Conservation (phyloP, 192 early-diverging fungal species). For the Linnemannia schmuckeri region DNA sequence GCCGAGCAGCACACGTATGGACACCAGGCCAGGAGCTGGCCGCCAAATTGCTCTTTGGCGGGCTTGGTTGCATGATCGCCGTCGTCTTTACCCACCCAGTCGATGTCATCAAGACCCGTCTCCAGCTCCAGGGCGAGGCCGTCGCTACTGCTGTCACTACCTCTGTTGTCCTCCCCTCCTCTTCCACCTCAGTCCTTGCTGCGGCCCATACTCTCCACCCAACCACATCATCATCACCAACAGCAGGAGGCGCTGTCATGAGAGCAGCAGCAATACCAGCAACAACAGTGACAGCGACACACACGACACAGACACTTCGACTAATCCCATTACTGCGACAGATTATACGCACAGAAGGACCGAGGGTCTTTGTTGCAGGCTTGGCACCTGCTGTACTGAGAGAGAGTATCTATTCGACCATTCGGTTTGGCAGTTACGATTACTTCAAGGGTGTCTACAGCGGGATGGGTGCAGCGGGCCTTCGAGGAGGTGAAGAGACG, state of each 20-base stretch:
- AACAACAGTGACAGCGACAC: not conserved
- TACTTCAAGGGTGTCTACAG: constrained; percentile 49
- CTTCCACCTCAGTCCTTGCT: not conserved
- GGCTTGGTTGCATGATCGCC: constrained; percentile 46
- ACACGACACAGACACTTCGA: constrained; percentile 15
- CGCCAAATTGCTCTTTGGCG: constrained; percentile 51
- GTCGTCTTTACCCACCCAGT: constrained; percentile 54
- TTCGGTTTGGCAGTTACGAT: constrained; percentile 56
- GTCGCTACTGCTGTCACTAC: not conserved
- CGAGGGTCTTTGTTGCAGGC: constrained; percentile 45
- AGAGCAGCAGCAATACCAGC: not conserved
- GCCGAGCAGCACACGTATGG: constrained; percentile 9
- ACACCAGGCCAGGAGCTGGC: constrained; percentile 42
- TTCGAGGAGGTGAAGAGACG: constrained; percentile 36
- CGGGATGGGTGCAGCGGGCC: constrained; percentile 24
- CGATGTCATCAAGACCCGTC: constrained; percentile 58
- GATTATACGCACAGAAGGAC: constrained; percentile 45
- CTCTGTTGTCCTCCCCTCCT: not conserved
- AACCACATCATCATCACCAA: not conserved
- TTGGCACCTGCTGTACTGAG: constrained; percentile 45
- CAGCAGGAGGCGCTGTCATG: not conserved
- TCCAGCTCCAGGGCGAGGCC: constrained; percentile 57
- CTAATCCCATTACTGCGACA: constrained; percentile 36
- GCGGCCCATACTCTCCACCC: not conserved
- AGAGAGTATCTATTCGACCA: constrained; percentile 57